Percentiles rank a stretch among this genome's conserved stretches.
These are phyloP conservation scores for Phytopythium helicoides DNA, from an alignment of 352 stramenopile species.

Conservation along the genomic window DNA sequence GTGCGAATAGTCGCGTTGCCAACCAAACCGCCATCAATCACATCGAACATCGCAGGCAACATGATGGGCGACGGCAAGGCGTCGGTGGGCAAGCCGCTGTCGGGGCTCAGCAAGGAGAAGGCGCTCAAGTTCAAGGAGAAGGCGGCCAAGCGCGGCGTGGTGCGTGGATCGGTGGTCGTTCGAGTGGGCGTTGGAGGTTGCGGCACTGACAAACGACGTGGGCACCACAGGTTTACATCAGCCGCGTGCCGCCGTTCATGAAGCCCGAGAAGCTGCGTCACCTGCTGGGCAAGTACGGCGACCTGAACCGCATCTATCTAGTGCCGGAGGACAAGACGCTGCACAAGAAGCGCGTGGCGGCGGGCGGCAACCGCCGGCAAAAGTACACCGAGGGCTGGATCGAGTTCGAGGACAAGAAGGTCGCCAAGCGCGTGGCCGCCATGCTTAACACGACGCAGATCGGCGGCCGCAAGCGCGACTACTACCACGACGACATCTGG, in stretches of 20 bases:
- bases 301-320: slow-evolving; percentile 95
- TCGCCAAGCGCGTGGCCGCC: slow-evolving; percentile 92
- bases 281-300: slow-evolving; percentile 90
- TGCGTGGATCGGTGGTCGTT: slow-evolving; percentile 11
- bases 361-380: slow-evolving; percentile 86
- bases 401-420: slow-evolving; percentile 97
- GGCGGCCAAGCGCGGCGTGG: slow-evolving; percentile 44
- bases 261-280: slow-evolving; percentile 95
- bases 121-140: slow-evolving; percentile 55
- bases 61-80: slow-evolving; percentile 1
- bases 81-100: slow-evolving; percentile 17
- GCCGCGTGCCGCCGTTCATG: slow-evolving; percentile 96
- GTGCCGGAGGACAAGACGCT: slow-evolving; percentile 94
- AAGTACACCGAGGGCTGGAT: slow-evolving; percentile 98
- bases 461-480: slow-evolving; percentile 92
- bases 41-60: too few species aligned
- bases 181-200: background rate
- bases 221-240: slow-evolving; percentile 96
- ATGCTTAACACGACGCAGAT: slow-evolving; percentile 94
- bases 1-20: too few species aligned
- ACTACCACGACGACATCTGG: slow-evolving; percentile 98
- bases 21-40: too few species aligned
- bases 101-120: slow-evolving; percentile 37
- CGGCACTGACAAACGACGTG: too few species aligned
- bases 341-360: slow-evolving; percentile 89